Evolutionary conservation across 768 basidiomycete species (phyloP).

Genomic region (Rhodosporidiobolus odoratus): DNA sequence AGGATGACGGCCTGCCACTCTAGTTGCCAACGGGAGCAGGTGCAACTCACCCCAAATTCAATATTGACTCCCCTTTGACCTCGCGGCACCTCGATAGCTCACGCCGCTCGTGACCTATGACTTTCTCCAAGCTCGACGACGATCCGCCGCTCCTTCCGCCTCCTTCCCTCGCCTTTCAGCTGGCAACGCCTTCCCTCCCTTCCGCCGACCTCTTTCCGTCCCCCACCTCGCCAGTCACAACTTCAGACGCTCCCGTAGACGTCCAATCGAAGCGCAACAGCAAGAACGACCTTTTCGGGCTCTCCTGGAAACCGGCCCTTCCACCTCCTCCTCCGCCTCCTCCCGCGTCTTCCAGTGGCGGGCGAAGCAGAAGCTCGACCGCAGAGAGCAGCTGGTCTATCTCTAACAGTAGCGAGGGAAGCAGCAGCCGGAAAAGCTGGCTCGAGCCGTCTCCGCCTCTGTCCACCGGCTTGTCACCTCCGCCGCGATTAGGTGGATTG

Average conservation of each 20-base stretch:
- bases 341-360: not conserved
- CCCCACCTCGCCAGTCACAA: not conserved
- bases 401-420: not conserved
- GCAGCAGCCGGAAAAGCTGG: conserved; percentile 5
- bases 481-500: not conserved
- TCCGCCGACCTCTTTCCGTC: not conserved
- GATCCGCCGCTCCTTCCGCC: not conserved
- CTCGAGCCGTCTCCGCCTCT: not conserved
- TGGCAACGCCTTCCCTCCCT: conserved; percentile 2
- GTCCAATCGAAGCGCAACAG: not conserved
- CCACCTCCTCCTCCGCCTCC: not conserved
- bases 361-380: conserved; percentile 15
- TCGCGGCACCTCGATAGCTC: too few relatives aligned
- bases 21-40: too few relatives aligned
- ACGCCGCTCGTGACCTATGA: too few relatives aligned
- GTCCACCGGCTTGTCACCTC: not conserved
- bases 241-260: not conserved
- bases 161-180: conserved; percentile 16
- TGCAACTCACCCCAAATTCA: too few relatives aligned
- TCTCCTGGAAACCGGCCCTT: conserved; percentile 5
- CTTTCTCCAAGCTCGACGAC: too few relatives aligned
- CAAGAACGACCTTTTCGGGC: conserved; percentile 25
- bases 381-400: not conserved
- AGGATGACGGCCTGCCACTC: too few relatives aligned
- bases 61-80: too few relatives aligned